Evolutionary conservation across 495 filamentous ascomycete genomes (phyloP).

Genomic region (Hyaloscypha finlandica): DNA sequence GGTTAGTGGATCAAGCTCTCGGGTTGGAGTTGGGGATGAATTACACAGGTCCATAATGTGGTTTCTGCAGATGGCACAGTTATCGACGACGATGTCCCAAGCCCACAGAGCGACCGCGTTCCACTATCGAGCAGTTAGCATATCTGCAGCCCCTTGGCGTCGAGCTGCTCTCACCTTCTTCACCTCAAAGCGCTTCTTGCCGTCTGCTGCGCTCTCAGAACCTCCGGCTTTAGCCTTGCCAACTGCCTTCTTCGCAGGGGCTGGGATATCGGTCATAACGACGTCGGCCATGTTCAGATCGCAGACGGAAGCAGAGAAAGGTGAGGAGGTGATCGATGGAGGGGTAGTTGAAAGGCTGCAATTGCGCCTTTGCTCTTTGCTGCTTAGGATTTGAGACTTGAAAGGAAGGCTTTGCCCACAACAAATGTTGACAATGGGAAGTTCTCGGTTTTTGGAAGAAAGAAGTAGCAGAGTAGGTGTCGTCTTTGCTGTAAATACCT

Average conservation of each 20-base stretch:
- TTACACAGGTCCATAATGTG: slow-evolving; percentile 99
- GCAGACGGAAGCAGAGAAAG: slow-evolving; percentile 8
- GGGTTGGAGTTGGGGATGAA: slow-evolving; percentile 30
- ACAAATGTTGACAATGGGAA: neutral
- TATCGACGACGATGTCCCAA: slow-evolving; percentile 99
- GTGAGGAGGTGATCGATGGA: slow-evolving; percentile 18
- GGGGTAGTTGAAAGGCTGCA: slow-evolving; percentile 22
- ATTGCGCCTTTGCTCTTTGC: neutral
- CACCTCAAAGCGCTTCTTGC: slow-evolving; percentile 94
- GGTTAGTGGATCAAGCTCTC: slow-evolving; percentile 24
- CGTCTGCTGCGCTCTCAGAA: slow-evolving; percentile 55
- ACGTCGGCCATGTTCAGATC: slow-evolving; percentile 81
- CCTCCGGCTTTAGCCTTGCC: slow-evolving; percentile 55
- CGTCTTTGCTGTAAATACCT: neutral
- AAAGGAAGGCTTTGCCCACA: neutral
- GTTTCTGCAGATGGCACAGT: slow-evolving; percentile 98
- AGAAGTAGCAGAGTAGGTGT: neutral
- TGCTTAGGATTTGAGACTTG: neutral
- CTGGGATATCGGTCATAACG: slow-evolving; percentile 90
- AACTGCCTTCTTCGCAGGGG: slow-evolving; percentile 59
- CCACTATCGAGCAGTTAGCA: slow-evolving; percentile 64
- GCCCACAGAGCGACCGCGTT: slow-evolving; percentile 99
- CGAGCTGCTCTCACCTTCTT: slow-evolving; percentile 75
- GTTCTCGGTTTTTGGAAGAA: neutral
- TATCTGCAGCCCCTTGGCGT: neutral